A percentile compares a stretch with the other conserved stretches of the same genome.
These are phyloP conservation scores for Botrytis medusae DNA, from an alignment of 2,329 filamentous ascomycete species.

Conservation along the genomic window DNA sequence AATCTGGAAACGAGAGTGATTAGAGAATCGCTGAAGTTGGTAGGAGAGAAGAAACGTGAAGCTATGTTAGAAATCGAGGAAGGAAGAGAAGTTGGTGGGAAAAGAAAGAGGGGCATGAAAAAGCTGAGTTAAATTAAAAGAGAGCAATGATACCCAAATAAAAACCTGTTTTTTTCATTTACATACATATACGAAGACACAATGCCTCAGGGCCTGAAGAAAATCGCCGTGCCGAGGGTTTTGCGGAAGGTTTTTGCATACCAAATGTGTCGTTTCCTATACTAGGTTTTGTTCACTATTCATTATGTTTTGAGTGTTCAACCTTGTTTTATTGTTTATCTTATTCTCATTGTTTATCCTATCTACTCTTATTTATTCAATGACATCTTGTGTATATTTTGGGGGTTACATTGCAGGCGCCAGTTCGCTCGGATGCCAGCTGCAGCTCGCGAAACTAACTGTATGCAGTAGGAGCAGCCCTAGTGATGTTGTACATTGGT, in stretches of 20 bases:
- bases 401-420: not conserved
- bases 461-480: not conserved
- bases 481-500: not conserved
- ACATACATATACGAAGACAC: not conserved
- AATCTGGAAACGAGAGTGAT: constrained; percentile 90
- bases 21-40: constrained; percentile 79
- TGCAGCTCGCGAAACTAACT: not conserved
- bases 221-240: not conserved
- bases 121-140: constrained; percentile 42
- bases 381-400: not conserved
- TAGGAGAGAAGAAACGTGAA: constrained; percentile 92
- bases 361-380: not conserved
- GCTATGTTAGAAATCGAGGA: constrained; percentile 90
- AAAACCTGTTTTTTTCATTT: not conserved
- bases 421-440: not conserved
- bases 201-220: not conserved
- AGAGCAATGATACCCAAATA: not conserved
- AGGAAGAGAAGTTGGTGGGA: constrained; percentile 86
- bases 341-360: not conserved
- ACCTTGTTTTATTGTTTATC: not conserved
- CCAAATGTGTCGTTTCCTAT: not conserved
- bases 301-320: not conserved
- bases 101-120: constrained; percentile 63
- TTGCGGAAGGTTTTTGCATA: not conserved
- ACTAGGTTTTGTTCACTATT: not conserved